Conservation (phyloP, 2,329 filamentous ascomycete species). For the Teratosphaeria zuluensis region DNA sequence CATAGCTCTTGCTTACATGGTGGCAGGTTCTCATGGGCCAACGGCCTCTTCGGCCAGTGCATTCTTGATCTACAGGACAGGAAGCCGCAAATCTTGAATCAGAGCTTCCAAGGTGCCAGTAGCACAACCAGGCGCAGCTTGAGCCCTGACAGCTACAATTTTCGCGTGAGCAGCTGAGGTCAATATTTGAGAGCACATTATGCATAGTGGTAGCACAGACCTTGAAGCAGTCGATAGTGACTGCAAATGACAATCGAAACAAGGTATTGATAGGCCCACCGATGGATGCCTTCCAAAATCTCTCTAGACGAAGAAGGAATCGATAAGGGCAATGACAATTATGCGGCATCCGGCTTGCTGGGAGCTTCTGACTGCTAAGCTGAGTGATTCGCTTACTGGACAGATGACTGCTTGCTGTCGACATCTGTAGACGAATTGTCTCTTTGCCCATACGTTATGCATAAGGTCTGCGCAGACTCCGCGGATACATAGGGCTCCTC, state of each 20-base stretch:
- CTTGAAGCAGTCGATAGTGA: not conserved
- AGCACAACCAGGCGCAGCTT: not conserved
- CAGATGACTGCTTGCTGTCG: too few relatives aligned
- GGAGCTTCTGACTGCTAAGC: too few relatives aligned
- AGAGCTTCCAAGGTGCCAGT: slow-evolving; percentile 31
- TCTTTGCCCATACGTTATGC: not conserved
- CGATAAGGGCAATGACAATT: too few relatives aligned
- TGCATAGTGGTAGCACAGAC: not conserved
- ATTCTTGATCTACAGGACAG: slow-evolving; percentile 36
- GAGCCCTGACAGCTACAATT: not conserved
- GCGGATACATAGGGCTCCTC: not conserved
- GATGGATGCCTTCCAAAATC: too few relatives aligned
- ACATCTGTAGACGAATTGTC: too few relatives aligned
- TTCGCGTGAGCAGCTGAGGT: not conserved
- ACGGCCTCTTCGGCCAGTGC: slow-evolving; percentile 43
- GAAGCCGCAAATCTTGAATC: slow-evolving; percentile 33
- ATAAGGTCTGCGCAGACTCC: not conserved
- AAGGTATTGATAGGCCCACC: too few relatives aligned
- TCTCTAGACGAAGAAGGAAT: too few relatives aligned
- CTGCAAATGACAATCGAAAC: too few relatives aligned
- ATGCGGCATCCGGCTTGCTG: too few relatives aligned
- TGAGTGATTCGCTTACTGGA: too few relatives aligned
- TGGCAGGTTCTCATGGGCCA: slow-evolving; percentile 42
- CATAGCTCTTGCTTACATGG: too few relatives aligned
- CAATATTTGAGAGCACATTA: not conserved